phyloP scores from a whole-genome alignment of 2,329 filamentous ascomycete genomes.

The Fusarium solani-melongenae region DNA sequence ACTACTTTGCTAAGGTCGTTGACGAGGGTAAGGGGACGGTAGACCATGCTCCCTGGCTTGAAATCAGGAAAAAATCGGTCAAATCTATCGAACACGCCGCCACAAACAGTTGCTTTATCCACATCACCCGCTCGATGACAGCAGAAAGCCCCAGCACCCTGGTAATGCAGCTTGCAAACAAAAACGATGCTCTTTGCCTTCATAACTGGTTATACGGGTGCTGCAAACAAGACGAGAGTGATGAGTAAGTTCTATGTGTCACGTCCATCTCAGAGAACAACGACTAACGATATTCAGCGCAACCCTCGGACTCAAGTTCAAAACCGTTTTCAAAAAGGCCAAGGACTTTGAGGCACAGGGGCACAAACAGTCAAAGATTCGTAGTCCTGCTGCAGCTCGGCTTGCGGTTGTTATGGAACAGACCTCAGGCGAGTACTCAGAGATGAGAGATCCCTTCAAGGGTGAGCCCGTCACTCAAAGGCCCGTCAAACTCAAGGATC shows the following conservation, averaged over 20 bases:
- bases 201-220: constrained; percentile 27
- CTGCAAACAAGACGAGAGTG: background rate
- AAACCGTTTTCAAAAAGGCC: background rate
- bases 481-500: constrained; percentile 42
- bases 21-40: background rate
- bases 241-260: constrained; percentile 22
- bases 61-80: constrained; percentile 26
- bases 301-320: constrained; percentile 20
- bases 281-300: constrained; percentile 24
- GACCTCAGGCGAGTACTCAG: background rate
- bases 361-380: background rate
- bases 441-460: constrained; percentile 16
- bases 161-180: constrained; percentile 33
- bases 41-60: constrained; percentile 33
- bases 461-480: constrained; percentile 8
- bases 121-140: constrained; percentile 36
- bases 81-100: constrained; percentile 20
- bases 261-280: background rate
- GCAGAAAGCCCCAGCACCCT: constrained; percentile 14
- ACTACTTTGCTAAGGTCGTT: constrained; percentile 1
- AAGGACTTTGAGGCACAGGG: background rate
- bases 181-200: constrained; percentile 16
- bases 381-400: background rate
- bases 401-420: background rate
- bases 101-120: constrained; percentile 27